A percentile compares a stretch with the other conserved stretches of the same genome.
Evolutionary conservation across 2,329 filamentous ascomycete genomes (phyloP).

Genomic region (Eutypella sp.): DNA sequence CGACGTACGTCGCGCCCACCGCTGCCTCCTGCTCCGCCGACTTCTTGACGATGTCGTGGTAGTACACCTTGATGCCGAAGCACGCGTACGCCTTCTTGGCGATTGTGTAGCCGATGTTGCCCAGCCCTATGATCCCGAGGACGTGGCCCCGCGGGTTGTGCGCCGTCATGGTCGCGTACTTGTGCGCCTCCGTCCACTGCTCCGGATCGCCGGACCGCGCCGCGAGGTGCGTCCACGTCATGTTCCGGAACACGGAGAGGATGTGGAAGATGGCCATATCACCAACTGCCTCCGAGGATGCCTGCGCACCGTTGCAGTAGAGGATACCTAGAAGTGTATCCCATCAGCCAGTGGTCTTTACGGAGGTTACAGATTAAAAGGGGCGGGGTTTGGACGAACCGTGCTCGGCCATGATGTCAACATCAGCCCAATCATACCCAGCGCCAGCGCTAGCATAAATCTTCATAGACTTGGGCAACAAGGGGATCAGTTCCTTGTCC

Average conservation of each 20-base stretch:
- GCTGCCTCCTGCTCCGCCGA: slow-evolving; percentile 30
- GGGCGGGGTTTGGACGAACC: slow-evolving; percentile 1
- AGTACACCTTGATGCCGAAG: slow-evolving; percentile 54
- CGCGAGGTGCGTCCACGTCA: slow-evolving; percentile 49
- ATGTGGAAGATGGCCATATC: slow-evolving; percentile 57
- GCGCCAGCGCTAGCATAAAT: slow-evolving; percentile 58
- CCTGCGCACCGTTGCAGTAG: slow-evolving; percentile 60
- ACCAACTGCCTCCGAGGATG: slow-evolving; percentile 57
- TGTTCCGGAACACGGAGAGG: slow-evolving; percentile 51
- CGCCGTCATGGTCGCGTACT: slow-evolving; percentile 45
- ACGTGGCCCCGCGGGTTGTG: slow-evolving; percentile 52
- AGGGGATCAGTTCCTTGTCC: slow-evolving; percentile 52
- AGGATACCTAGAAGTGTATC: slow-evolving; percentile 38
- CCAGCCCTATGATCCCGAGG: slow-evolving; percentile 55
- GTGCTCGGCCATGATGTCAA: slow-evolving; percentile 26
- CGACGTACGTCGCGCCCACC: slow-evolving; percentile 45
- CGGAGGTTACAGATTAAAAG: background rate
- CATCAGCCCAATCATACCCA: slow-evolving; percentile 60
- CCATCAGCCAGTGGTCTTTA: background rate
- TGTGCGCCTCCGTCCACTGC: slow-evolving; percentile 42
- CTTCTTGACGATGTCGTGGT: slow-evolving; percentile 46
- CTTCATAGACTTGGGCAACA: slow-evolving; percentile 47
- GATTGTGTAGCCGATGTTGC: slow-evolving; percentile 49
- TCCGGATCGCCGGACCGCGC: slow-evolving; percentile 39
- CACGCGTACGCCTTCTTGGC: slow-evolving; percentile 41